These are phyloP conservation scores for Colletotrichum euphorbiae DNA, from an alignment of 2,329 filamentous ascomycete genomes.

Conservation along the genomic window DNA sequence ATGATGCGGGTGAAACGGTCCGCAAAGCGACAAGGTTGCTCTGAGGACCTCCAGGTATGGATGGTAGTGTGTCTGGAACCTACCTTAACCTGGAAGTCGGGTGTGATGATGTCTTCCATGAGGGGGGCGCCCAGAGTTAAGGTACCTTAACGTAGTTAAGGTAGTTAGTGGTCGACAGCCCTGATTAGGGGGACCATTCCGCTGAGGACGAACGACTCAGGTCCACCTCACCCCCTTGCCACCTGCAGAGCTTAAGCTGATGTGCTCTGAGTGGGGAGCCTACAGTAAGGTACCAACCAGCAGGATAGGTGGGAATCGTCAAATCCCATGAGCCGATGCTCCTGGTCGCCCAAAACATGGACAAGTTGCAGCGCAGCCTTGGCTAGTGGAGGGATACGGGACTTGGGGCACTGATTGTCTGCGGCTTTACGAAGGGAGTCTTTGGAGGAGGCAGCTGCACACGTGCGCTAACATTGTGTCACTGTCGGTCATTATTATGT, in stretches of 20 bases:
- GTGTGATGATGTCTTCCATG: conserved; percentile 8
- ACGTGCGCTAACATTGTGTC: not conserved
- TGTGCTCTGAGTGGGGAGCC: conserved; percentile 6
- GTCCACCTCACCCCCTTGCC: conserved; percentile 18
- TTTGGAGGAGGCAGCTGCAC: not conserved
- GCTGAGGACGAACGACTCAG: conserved; percentile 21
- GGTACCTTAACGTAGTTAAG: too few species aligned
- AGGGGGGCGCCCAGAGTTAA: conserved; percentile 17
- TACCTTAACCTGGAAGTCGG: not conserved
- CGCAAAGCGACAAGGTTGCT: not conserved
- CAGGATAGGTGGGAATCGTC: conserved; percentile 31
- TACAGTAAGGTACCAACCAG: too few species aligned
- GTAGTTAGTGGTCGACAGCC: conserved; percentile 31
- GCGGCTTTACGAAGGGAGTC: too few species aligned
- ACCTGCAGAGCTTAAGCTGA: conserved; percentile 4
- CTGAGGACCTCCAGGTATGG: too few species aligned
- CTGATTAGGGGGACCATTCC: conserved; percentile 32
- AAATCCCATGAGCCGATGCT: conserved; percentile 24
- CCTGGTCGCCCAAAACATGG: not conserved
- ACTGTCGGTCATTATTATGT: not conserved
- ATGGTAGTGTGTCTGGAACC: too few species aligned
- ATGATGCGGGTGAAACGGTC: not conserved
- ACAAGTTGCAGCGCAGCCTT: too few species aligned
- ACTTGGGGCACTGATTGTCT: too few species aligned
- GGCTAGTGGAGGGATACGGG: too few species aligned